Conservation (phyloP, 2,329 filamentous ascomycete genomes). For the Phialophora chinensis region DNA sequence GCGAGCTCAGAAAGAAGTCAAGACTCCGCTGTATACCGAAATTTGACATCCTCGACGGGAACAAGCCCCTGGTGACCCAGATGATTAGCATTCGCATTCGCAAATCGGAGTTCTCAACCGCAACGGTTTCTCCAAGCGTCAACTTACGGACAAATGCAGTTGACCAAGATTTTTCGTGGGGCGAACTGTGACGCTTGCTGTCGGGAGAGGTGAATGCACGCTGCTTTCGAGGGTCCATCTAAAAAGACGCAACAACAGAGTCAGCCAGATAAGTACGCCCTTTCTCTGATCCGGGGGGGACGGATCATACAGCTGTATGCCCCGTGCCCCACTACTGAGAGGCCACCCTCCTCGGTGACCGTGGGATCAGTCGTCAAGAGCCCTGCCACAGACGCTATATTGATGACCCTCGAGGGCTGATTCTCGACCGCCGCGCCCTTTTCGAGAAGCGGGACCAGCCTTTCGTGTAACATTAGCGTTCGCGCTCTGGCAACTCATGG, state of each 20-base stretch:
- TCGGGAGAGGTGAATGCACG: conserved; percentile 59
- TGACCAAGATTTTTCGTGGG: conserved; percentile 59
- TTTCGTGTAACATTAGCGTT: not conserved
- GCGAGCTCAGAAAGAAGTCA: conserved; percentile 53
- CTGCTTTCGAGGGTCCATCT: conserved; percentile 60
- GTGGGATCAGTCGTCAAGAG: conserved; percentile 54
- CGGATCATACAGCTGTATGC: conserved; percentile 52
- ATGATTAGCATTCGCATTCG: not conserved
- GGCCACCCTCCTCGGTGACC: conserved; percentile 54
- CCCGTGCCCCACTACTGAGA: conserved; percentile 58
- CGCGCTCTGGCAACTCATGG: not conserved
- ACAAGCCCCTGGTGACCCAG: conserved; percentile 47
- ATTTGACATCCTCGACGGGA: conserved; percentile 61
- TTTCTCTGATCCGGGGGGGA: too few relatives aligned
- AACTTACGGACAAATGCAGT: conserved; percentile 47
- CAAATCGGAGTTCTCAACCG: conserved; percentile 25
- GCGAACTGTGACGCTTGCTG: conserved; percentile 59
- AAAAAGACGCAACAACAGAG: not conserved
- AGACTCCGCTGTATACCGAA: conserved; percentile 58
- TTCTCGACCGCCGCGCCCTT: conserved; percentile 34
- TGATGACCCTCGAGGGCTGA: conserved; percentile 57
- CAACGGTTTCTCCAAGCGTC: too few relatives aligned
- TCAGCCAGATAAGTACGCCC: not conserved
- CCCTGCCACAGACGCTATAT: conserved; percentile 58
- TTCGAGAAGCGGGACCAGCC: conserved; percentile 3